These are phyloP conservation scores for Lophiostoma macrostomum DNA, from an alignment of 495 filamentous ascomycete species.

Conservation along the genomic window DNA sequence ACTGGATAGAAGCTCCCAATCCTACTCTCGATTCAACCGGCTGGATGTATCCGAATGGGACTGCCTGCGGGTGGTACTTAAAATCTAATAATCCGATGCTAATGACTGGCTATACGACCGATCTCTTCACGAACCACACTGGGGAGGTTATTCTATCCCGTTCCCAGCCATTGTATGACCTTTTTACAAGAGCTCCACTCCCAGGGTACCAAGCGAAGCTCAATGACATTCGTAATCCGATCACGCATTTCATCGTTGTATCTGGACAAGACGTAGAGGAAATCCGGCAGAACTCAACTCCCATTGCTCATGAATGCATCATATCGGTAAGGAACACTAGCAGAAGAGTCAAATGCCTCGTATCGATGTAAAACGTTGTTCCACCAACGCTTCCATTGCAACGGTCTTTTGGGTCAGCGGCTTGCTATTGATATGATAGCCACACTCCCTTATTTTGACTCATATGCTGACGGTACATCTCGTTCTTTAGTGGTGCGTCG, in stretches of 20 bases:
- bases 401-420: too few species aligned
- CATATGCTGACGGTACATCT: too few species aligned
- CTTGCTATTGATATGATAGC: too few species aligned
- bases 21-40: not conserved
- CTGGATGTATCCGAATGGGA: slow-evolving; percentile 18
- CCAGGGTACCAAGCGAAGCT: slow-evolving; percentile 11
- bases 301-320: slow-evolving; percentile 13
- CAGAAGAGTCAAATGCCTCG: too few species aligned
- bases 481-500: slow-evolving; percentile 16
- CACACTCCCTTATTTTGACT: too few species aligned
- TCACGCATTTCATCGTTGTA: slow-evolving; percentile 15
- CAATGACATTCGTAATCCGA: slow-evolving; percentile 16
- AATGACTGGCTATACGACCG: slow-evolving; percentile 17
- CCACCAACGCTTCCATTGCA: too few species aligned
- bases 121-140: slow-evolving; percentile 4
- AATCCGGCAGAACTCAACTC: slow-evolving; percentile 17
- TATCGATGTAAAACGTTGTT: too few species aligned
- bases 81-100: slow-evolving; percentile 11
- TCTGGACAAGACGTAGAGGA: slow-evolving; percentile 3
- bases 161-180: slow-evolving; percentile 16
- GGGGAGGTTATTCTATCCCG: slow-evolving; percentile 14
- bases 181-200: slow-evolving; percentile 11
- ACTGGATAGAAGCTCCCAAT: slow-evolving; percentile 9
- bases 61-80: slow-evolving; percentile 19
- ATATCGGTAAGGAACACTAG: slow-evolving; percentile 1